Conservation (phyloP, 257 asterid species). For the Ehretia macrophylla region DNA sequence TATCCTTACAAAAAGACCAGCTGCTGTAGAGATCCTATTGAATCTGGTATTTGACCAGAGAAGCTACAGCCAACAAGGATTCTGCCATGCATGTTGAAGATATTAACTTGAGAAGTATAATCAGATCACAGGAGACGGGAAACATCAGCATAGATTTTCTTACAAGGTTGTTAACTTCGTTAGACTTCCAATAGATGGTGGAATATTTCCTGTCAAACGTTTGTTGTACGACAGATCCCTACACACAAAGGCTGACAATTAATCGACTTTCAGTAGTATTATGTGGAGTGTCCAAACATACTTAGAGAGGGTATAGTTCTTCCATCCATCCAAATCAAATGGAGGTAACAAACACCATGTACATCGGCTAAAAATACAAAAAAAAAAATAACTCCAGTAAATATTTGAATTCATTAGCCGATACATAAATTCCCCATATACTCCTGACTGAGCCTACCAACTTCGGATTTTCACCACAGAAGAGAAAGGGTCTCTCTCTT, state of each 20-base stretch:
- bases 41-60: conserved; percentile 58
- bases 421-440: too few species aligned
- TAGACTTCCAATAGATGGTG: conserved; percentile 52
- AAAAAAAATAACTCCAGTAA: too few species aligned
- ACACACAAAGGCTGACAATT: conserved; percentile 2
- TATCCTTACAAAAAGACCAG: conserved; percentile 63
- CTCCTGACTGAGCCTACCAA: too few species aligned
- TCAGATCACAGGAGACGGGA: background rate
- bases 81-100: conserved; percentile 37
- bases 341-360: too few species aligned
- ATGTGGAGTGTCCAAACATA: background rate
- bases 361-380: too few species aligned
- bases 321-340: too few species aligned
- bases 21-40: conserved; percentile 67
- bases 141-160: conserved; percentile 23
- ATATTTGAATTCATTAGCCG: too few species aligned
- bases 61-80: conserved; percentile 76
- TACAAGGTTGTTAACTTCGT: conserved; percentile 65
- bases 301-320: background rate
- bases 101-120: conserved; percentile 3
- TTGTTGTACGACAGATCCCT: conserved; percentile 89
- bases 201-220: conserved; percentile 65
- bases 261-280: background rate
- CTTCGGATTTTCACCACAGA: too few species aligned
- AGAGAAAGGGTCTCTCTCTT: too few species aligned